Conservation (phyloP, 495 filamentous ascomycete genomes). For the Podospora pseudoanserina region DNA sequence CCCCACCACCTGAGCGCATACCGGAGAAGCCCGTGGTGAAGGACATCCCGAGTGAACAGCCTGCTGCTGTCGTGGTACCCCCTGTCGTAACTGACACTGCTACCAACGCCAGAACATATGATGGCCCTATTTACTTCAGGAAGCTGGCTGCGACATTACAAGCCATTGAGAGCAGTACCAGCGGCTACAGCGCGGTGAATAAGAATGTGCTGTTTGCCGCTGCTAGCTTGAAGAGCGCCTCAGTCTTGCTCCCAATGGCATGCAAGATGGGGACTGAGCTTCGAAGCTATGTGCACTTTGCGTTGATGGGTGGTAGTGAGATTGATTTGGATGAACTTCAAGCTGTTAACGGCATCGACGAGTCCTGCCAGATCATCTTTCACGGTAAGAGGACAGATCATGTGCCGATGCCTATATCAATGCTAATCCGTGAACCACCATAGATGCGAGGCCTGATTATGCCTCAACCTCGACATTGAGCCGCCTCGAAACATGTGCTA, state of each 20-base stretch:
- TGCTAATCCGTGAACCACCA: not conserved
- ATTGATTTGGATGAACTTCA: conserved; percentile 50
- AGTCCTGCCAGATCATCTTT: conserved; percentile 52
- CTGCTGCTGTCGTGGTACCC: not conserved
- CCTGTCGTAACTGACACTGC: not conserved
- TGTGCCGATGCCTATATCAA: not conserved
- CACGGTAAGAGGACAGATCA: conserved; percentile 41
- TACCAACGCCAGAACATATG: conserved; percentile 26
- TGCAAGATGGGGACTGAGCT: conserved; percentile 57
- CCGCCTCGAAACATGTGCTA: conserved; percentile 45
- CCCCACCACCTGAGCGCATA: conserved; percentile 6
- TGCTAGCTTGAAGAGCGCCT: conserved; percentile 53
- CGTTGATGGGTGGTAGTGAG: conserved; percentile 52
- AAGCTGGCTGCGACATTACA: conserved; percentile 39
- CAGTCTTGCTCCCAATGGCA: conserved; percentile 54
- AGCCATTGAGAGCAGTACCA: conserved; percentile 34
- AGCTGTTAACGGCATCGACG: conserved; percentile 54
- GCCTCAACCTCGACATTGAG: conserved; percentile 45
- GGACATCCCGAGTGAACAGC: not conserved
- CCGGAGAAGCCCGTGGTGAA: conserved; percentile 4
- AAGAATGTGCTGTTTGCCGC: conserved; percentile 58
- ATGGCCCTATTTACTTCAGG: conserved; percentile 39
- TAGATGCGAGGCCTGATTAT: conserved; percentile 56
- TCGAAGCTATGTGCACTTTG: conserved; percentile 58
- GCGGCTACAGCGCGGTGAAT: conserved; percentile 38